Evolutionary conservation across 2,329 filamentous ascomycete species (phyloP), one percentile per base, ranked within the genome.

Genomic region (Pleomassaria siparia): DNA sequence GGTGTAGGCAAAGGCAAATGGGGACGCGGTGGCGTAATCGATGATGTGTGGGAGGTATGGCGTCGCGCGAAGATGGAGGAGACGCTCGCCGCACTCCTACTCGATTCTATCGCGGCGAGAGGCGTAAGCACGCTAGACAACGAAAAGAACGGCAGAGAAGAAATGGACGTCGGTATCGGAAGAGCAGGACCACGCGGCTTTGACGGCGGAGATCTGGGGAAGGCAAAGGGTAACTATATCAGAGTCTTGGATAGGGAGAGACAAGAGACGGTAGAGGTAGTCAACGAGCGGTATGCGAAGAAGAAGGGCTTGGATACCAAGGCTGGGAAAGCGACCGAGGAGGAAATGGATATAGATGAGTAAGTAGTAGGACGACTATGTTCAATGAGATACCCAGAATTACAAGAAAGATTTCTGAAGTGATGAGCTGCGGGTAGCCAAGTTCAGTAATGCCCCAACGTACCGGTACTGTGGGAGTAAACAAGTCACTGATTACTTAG

Each of bases 31-130:
- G 68, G 65, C 2, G 62, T 67, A 0, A 51, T 70, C 4, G 69
- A 64, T 75, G 81, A 85, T 49, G 68, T 95, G 40, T 99, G 94
- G 94, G 77, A 80, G 51, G 74, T 84, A 18, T 99, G 94, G 92
- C 82, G 89, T 50, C 82, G 85, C 63, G 79, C 82, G 44, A 96
- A 96, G 76, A 88, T 97, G 57, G 91, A 97, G 62, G 94, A 97
- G 76, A 76, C 95, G 43, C 76, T 99, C 46, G 84, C 89, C 0
- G 85, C 82, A 49, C 82, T 84, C 57, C 74, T 99, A 42, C 75
- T 97, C 50, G 82, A 88, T 60, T 72, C 86, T 40, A 75, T 80
- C 15, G 75, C 81, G 4, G 54, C 29, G 8, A 66, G 74, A 46
- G 74, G 76, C 2, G 50, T 55, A 41, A 53, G 54, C 13, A 67